Conservation (phyloP, 176 grass and related monocot genomes). For the Dactylis glomerata region DNA sequence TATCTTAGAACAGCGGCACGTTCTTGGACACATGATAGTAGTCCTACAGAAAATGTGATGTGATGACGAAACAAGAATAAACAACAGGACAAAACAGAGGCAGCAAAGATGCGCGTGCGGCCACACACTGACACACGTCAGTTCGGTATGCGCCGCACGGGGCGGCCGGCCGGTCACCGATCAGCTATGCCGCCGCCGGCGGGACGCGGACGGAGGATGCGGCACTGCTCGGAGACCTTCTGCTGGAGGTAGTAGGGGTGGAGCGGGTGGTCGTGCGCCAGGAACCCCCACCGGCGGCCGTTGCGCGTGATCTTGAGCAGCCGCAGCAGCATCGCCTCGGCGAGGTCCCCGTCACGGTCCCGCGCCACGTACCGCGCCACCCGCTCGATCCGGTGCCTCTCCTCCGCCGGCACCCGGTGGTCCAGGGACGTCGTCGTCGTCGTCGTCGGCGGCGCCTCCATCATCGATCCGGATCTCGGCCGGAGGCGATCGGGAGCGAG, state of each 20-base stretch:
- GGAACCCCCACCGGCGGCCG: slow-evolving; percentile 67
- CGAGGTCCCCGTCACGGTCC: slow-evolving; percentile 59
- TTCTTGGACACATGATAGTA: background rate
- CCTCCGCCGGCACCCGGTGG: slow-evolving; percentile 43
- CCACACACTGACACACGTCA: background rate
- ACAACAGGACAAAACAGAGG: background rate
- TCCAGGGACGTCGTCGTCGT: slow-evolving; percentile 13
- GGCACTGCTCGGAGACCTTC: slow-evolving; percentile 79
- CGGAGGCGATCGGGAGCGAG: background rate
- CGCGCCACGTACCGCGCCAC: slow-evolving; percentile 62
- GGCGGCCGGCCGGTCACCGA: background rate
- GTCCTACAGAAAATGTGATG: background rate
- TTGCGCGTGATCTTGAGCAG: slow-evolving; percentile 67
- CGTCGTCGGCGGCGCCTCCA: slow-evolving; percentile 24
- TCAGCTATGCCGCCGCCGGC: slow-evolving; percentile 3
- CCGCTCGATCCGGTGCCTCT: slow-evolving; percentile 65
- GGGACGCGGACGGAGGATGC: slow-evolving; percentile 48
- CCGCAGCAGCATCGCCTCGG: slow-evolving; percentile 49
- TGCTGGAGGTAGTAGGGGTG: slow-evolving; percentile 73
- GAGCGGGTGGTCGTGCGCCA: slow-evolving; percentile 57
- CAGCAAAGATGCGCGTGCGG: background rate
- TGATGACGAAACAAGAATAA: background rate
- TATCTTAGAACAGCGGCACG: background rate
- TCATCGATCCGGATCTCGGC: background rate
- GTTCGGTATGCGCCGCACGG: background rate